These are phyloP conservation scores for Stellera chamaejasme DNA, from an alignment of 345 rosid genomes.

Conservation along the genomic window DNA sequence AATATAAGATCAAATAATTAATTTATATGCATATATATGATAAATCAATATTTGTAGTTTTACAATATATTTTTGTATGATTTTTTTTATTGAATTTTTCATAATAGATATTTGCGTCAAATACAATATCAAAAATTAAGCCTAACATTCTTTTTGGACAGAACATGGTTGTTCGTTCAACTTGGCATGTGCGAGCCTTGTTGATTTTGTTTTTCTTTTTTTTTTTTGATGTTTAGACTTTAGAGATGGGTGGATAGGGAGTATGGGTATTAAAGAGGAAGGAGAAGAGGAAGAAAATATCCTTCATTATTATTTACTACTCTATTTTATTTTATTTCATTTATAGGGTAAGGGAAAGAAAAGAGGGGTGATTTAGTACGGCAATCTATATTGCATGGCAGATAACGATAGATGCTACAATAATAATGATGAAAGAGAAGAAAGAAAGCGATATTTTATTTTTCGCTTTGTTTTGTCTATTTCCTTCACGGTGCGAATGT, in stretches of 20 bases:
- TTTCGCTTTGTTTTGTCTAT: conserved; percentile 30
- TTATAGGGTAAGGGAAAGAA: neutral
- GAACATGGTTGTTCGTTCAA: neutral
- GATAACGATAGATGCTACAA: conserved; percentile 26
- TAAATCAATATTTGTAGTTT: too few relatives aligned
- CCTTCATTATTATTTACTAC: too few relatives aligned
- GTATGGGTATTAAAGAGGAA: too few relatives aligned
- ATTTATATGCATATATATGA: too few relatives aligned
- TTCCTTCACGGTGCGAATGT: conserved; percentile 54
- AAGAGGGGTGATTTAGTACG: conserved; percentile 3
- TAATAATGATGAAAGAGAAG: conserved; percentile 21
- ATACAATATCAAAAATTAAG: too few relatives aligned
- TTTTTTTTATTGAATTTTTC: too few relatives aligned
- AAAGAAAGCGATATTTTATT: neutral
- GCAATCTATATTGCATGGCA: conserved; percentile 19
- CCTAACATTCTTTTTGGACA: too few relatives aligned
- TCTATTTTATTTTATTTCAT: neutral
- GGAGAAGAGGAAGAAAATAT: too few relatives aligned
- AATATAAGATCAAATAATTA: too few relatives aligned
- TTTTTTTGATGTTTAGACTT: neutral
- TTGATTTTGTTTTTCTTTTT: neutral
- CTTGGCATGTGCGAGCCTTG: neutral
- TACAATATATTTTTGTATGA: too few relatives aligned
- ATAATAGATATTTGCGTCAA: too few relatives aligned
- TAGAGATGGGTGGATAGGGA: neutral